Evolutionary conservation across 305 asterid species (phyloP).

Genomic region (Stenogyne calaminthoides): DNA sequence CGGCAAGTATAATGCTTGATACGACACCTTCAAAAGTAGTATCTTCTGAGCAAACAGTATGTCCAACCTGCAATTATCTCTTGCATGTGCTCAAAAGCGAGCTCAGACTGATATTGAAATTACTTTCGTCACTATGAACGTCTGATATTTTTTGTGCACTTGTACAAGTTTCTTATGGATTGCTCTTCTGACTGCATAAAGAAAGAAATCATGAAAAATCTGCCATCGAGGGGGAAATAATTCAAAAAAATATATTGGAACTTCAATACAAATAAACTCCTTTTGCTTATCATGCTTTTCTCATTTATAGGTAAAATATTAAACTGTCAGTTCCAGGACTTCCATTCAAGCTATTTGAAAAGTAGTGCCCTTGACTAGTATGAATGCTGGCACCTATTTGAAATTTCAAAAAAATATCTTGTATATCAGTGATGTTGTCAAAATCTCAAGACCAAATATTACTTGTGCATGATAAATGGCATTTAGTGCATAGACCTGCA

Average conservation of each 20-base stretch:
- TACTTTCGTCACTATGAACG: constrained; percentile 9
- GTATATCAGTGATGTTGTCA: not conserved
- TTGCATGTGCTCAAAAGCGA: constrained; percentile 19
- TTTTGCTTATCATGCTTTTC: constrained; percentile 22
- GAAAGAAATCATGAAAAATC: not conserved
- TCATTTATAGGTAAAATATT: not conserved
- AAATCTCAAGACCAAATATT: not conserved
- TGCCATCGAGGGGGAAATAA: not conserved
- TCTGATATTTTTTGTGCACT: not conserved
- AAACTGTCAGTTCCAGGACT: constrained; percentile 17
- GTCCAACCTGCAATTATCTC: constrained; percentile 30
- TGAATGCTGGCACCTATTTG: constrained; percentile 1
- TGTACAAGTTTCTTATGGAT: not conserved
- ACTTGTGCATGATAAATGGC: not conserved
- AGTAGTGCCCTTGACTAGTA: constrained; percentile 9
- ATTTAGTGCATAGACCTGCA: not conserved
- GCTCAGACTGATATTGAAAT: constrained; percentile 26
- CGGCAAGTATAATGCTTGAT: constrained; percentile 82
- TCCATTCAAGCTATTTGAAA: not conserved
- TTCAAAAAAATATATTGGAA: not conserved
- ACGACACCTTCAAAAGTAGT: constrained; percentile 91
- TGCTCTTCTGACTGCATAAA: constrained; percentile 1
- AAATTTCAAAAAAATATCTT: not conserved
- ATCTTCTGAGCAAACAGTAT: constrained; percentile 89
- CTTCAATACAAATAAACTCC: not conserved